phyloP scores from a whole-genome alignment of 1,139 yeast genomes.

The Chernovozyma aurita region DNA sequence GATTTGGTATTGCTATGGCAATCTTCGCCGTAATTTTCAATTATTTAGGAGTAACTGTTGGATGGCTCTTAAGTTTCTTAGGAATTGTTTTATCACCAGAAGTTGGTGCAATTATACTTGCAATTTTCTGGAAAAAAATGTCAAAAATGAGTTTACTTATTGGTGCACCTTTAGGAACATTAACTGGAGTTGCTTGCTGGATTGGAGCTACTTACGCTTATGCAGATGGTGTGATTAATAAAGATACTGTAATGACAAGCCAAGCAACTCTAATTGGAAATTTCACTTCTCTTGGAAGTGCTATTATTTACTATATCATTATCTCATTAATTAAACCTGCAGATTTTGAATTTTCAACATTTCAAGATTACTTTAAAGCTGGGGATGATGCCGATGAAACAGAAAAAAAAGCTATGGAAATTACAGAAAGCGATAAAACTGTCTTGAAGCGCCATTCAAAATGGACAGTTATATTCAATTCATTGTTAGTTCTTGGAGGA shows the following conservation, averaged over 20 bases:
- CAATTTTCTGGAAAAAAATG: conserved; percentile 47
- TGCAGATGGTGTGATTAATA: conserved; percentile 20
- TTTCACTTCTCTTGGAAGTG: conserved; percentile 23
- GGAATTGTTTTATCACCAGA: conserved; percentile 28
- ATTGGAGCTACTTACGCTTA: conserved; percentile 35
- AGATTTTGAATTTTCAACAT: conserved; percentile 17
- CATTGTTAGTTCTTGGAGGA: conserved; percentile 20
- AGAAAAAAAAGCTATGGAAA: conserved; percentile 20
- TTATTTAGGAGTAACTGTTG: conserved; percentile 26
- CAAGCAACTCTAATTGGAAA: conserved; percentile 33
- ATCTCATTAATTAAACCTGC: conserved; percentile 28
- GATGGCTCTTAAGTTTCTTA: conserved; percentile 28
- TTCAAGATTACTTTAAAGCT: conserved; percentile 16
- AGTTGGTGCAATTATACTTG: conserved; percentile 28
- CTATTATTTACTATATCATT: conserved; percentile 19
- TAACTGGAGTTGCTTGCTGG: conserved; percentile 46
- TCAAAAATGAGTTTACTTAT: conserved; percentile 35
- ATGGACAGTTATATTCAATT: conserved; percentile 13
- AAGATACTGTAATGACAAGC: conserved; percentile 20
- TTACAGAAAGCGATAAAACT: conserved; percentile 16
- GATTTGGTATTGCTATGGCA: conserved; percentile 25
- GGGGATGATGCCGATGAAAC: conserved; percentile 33
- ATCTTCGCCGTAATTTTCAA: conserved; percentile 29
- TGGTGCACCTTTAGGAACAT: conserved; percentile 46
- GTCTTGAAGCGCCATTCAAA: conserved; percentile 19